Base-by-base conservation (phyloP, 257 asterid species). In the Ilex aquifolium region DNA sequence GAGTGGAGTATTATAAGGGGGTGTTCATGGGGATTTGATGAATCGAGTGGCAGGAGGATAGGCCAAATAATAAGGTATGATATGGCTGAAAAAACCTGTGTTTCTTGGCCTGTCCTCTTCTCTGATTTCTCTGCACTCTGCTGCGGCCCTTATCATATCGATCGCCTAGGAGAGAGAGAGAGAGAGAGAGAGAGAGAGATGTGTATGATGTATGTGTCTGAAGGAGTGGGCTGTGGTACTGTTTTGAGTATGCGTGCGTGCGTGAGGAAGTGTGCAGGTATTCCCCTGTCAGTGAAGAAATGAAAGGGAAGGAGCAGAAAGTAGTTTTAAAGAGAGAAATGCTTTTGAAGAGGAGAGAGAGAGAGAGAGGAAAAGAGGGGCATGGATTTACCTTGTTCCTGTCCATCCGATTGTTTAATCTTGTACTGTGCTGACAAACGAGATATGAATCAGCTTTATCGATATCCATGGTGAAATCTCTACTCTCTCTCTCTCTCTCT, bases 191-290 rank as follows among this genome's bases (percentile, higher is more conserved):
- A 49, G 64, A 54, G 69, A 74, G 56, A 69, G 77, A 75, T 82
- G 76, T 74, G 63, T 70, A 70, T 71, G 77, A 75, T 82, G 76
- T 74, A 65, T 70, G 72, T 68, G 32, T 69, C 40, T 50, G 39
- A 63, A 51, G 68, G 76, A 55, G 71, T 53, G 59, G 68, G 62
- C 13, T 21, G 15, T 31, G 31, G 72, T 67, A 58, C 66, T 65
- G 73, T 62, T 75, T 67, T 17, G 86, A 79, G 86, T 85, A 84
- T 84, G 95, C 94, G 96, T 89, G 96, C 96, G 95, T 86, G 95
- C 82, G 88, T 82, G 82, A 83, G 76, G 80, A 83, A 82, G 77
- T 75, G 88, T 83, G 94, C 89, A 83, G 89, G 86, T 85, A 79
- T 80, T 83, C 82, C 77, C 49, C 68, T 83, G 96, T 88, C 96